These are phyloP conservation scores for Guillardia theta DNA, from an alignment of 78 protist genomes.

Conservation along the genomic window DNA sequence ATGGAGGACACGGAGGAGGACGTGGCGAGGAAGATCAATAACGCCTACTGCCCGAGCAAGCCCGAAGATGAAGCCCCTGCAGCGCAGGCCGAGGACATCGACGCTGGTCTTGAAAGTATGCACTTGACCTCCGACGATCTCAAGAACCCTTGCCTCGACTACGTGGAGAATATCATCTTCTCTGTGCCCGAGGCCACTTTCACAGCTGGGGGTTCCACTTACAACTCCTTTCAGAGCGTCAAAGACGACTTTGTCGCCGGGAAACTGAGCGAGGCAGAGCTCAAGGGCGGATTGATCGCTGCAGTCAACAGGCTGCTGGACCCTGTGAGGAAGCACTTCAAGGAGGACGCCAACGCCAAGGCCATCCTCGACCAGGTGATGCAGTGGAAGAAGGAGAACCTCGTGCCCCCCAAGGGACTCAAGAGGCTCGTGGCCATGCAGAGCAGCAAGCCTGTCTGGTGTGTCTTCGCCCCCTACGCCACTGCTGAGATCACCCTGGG, in stretches of 20 bases:
- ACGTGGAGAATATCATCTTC: constrained; percentile 64
- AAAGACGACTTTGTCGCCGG: not conserved
- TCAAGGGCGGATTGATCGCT: constrained; percentile 43
- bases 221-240: not conserved
- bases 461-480: not conserved
- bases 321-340: constrained; percentile 48
- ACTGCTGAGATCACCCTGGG: not conserved
- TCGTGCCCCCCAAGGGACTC: not conserved
- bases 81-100: not conserved
- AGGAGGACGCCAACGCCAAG: not conserved
- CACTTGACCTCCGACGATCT: constrained; percentile 21
- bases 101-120: not conserved
- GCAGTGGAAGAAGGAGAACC: not conserved
- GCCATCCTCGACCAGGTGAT: not conserved
- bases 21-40: constrained; percentile 72
- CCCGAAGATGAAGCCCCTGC: not conserved
- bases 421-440: not conserved
- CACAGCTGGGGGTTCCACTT: constrained; percentile 60
- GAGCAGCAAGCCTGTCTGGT: not conserved
- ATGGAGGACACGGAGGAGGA: constrained; percentile 82
- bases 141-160: constrained; percentile 75
- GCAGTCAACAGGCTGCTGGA: constrained; percentile 34
- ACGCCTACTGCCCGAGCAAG: constrained; percentile 48
- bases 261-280: not conserved
- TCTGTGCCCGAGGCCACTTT: not conserved